A percentile compares a stretch with the other conserved stretches of the same genome.
phyloP scores from a whole-genome alignment of 805 yeast genomes.

The Candida hungchunana region DNA sequence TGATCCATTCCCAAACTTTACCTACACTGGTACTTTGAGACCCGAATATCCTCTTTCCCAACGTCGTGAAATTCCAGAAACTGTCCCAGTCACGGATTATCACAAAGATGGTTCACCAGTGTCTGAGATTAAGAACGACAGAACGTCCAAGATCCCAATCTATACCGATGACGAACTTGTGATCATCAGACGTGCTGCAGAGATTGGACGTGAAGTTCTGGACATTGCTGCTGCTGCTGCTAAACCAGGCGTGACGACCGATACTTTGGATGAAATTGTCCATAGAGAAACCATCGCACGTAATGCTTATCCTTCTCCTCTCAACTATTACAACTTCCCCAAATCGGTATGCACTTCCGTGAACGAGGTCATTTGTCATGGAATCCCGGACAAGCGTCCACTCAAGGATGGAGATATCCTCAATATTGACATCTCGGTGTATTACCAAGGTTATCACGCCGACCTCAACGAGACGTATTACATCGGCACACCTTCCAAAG shows the following conservation, averaged over 20 bases:
- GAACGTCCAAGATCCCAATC: conserved; percentile 60
- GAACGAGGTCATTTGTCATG: conserved; percentile 95
- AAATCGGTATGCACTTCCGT: conserved; percentile 90
- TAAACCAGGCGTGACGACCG: conserved; percentile 89
- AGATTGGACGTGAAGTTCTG: conserved; percentile 79
- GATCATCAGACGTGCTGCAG: conserved; percentile 70
- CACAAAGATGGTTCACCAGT: conserved; percentile 75
- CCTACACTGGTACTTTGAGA: conserved; percentile 68
- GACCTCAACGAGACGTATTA: conserved; percentile 96
- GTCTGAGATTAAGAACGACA: conserved; percentile 68
- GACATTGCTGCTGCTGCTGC: conserved; percentile 84
- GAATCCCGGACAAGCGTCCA: conserved; percentile 88
- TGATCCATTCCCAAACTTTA: conserved; percentile 82
- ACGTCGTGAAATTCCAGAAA: conserved; percentile 65
- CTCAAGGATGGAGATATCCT: conserved; percentile 92
- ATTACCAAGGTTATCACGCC: conserved; percentile 84
- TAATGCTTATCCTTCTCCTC: conserved; percentile 90
- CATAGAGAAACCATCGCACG: conserved; percentile 87
- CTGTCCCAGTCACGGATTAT: conserved; percentile 77
- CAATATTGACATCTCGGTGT: conserved; percentile 84
- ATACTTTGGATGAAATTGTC: conserved; percentile 79
- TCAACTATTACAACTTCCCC: conserved; percentile 91
- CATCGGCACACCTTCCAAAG: conserved; percentile 84
- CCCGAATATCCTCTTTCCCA: conserved; percentile 81
- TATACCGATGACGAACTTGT: conserved; percentile 65